Conservation (phyloP, 768 basidiomycete genomes). For the Mycena galopus region DNA sequence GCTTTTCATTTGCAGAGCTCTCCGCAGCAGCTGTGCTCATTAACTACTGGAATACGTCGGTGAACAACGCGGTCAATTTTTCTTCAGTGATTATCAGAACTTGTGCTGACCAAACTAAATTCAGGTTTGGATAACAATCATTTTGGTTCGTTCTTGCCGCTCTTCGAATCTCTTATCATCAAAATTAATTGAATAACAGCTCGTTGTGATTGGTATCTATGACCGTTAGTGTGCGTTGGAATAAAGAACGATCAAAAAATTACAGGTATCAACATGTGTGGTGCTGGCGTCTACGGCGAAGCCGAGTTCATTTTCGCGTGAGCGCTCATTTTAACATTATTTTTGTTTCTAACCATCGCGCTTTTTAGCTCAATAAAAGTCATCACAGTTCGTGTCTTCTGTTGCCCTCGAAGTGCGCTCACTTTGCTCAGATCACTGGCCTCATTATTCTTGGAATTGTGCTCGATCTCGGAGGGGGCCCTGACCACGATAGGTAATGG, state of each 20-base stretch:
- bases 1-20: no score
- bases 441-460: slow-evolving; percentile 77
- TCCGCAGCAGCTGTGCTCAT: slow-evolving; percentile 81
- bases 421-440: slow-evolving; percentile 63
- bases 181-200: no score
- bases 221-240: no score
- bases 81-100: slow-evolving; percentile 78
- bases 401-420: no score
- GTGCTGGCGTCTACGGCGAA: slow-evolving; percentile 86
- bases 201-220: slow-evolving; percentile 82
- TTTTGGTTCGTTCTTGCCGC: no score
- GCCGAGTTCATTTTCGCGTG: slow-evolving; percentile 89
- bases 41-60: slow-evolving; percentile 72
- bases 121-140: slow-evolving; percentile 76
- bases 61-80: slow-evolving; percentile 81
- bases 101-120: slow-evolving; percentile 49
- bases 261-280: slow-evolving; percentile 77
- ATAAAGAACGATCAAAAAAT: no score
- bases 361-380: slow-evolving; percentile 83
- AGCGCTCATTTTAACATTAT: slow-evolving; percentile 44
- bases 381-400: slow-evolving; percentile 58
- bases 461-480: slow-evolving; percentile 88
- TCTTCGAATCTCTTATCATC: no score
- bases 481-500: slow-evolving; percentile 73
- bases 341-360: background rate